Conservation (phyloP, 2,329 filamentous ascomycete species). For the Juglanconis oblonga region DNA sequence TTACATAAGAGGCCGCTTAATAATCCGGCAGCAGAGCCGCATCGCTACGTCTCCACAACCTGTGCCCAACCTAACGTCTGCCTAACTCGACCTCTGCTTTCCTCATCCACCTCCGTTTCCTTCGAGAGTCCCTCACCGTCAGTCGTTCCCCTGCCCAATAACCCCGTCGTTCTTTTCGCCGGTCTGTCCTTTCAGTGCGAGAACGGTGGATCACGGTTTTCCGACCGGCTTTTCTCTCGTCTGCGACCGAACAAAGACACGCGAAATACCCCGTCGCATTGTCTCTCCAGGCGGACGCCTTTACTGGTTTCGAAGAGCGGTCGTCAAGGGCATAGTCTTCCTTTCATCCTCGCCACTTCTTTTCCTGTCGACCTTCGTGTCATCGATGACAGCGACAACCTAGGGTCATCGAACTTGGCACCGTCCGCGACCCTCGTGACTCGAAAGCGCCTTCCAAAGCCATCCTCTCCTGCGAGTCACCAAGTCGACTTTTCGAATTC, state of each 20-base stretch:
- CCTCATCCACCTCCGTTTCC: background rate
- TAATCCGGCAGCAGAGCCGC: background rate
- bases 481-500: background rate
- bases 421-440: background rate
- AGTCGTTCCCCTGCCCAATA: slow-evolving; percentile 9
- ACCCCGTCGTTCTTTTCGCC: slow-evolving; percentile 5
- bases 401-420: background rate
- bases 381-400: background rate
- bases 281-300: slow-evolving; percentile 16
- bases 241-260: slow-evolving; percentile 13
- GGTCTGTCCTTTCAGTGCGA: slow-evolving; percentile 3
- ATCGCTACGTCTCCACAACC: background rate
- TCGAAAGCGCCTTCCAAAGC: background rate
- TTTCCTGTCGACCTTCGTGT: background rate
- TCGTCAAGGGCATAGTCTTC: slow-evolving; percentile 13
- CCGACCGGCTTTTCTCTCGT: slow-evolving; percentile 13
- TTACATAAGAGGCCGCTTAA: background rate
- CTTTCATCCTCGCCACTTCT: background rate
- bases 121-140: slow-evolving; percentile 3
- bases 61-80: background rate
- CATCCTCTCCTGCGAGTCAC: background rate
- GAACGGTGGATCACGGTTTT: slow-evolving; percentile 14
- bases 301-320: slow-evolving; percentile 17
- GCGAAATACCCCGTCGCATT: slow-evolving; percentile 6
- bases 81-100: background rate